Conservation (phyloP, 495 filamentous ascomycete species). For the Stereocaulon alpinum region DNA sequence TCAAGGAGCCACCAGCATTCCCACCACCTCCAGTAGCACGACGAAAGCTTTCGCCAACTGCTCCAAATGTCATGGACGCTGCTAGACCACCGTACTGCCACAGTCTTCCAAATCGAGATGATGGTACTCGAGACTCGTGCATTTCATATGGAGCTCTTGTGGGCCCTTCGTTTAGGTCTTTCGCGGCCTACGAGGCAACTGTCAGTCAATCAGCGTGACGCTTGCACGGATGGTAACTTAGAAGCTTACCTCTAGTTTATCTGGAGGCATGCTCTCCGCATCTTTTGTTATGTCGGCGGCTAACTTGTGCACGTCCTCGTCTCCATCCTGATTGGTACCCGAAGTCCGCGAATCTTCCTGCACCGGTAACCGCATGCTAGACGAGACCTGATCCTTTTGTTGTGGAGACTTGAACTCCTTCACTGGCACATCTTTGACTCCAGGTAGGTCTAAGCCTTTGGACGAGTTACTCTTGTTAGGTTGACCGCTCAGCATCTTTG, state of each 20-base stretch:
- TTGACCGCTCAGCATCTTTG: slow-evolving; percentile 36
- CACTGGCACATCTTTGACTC: slow-evolving; percentile 22
- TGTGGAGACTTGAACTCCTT: slow-evolving; percentile 24
- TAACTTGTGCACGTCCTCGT: slow-evolving; percentile 26
- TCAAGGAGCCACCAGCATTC: slow-evolving; percentile 54
- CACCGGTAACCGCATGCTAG: slow-evolving; percentile 26
- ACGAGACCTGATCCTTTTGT: slow-evolving; percentile 33
- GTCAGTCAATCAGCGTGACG: slow-evolving; percentile 34
- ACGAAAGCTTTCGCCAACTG: slow-evolving; percentile 70
- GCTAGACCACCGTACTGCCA: slow-evolving; percentile 94
- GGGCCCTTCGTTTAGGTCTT: slow-evolving; percentile 16
- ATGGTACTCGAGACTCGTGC: slow-evolving; percentile 81
- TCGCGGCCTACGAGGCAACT: slow-evolving; percentile 26
- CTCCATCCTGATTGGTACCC: background rate
- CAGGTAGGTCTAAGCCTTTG: slow-evolving; percentile 21
- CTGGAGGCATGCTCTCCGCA: slow-evolving; percentile 10
- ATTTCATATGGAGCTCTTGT: slow-evolving; percentile 50
- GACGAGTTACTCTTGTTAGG: background rate
- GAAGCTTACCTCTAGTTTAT: slow-evolving; percentile 18
- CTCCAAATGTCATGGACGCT: slow-evolving; percentile 93
- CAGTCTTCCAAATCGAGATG: slow-evolving; percentile 71
- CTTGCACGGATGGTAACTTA: background rate
- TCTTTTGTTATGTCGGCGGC: slow-evolving; percentile 30
- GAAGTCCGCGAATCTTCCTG: background rate
- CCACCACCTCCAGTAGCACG: slow-evolving; percentile 50